A percentile compares a stretch with the other conserved stretches of the same genome.
These are phyloP conservation scores for Tephrocybe sp. DNA, from an alignment of 768 basidiomycete species.

Conservation along the genomic window DNA sequence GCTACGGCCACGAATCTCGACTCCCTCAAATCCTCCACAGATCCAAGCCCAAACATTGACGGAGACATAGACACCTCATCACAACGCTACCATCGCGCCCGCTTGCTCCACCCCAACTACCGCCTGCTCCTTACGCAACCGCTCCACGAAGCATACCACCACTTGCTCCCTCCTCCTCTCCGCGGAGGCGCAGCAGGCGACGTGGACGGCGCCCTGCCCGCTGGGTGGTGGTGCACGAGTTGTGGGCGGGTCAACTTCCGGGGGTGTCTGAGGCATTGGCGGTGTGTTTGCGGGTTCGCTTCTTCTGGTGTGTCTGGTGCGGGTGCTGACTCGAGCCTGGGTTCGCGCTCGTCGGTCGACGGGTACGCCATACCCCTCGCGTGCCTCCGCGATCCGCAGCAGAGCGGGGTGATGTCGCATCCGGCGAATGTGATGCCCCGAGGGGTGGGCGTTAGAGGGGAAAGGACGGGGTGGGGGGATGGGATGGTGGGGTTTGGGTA, in stretches of 20 bases:
- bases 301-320: too few species aligned
- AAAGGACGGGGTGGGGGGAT: slow-evolving; percentile 23
- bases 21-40: neutral
- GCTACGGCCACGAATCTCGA: too few species aligned
- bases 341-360: too few species aligned
- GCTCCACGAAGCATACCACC: slow-evolving; percentile 5
- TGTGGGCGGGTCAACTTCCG: slow-evolving; percentile 54
- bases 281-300: slow-evolving; percentile 39
- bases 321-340: too few species aligned
- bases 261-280: slow-evolving; percentile 42
- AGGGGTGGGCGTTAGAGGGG: slow-evolving; percentile 11
- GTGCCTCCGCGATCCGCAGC: slow-evolving; percentile 35
- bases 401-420: slow-evolving; percentile 27
- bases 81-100: slow-evolving; percentile 18
- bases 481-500: slow-evolving; percentile 36
- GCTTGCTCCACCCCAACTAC: slow-evolving; percentile 20
- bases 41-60: neutral
- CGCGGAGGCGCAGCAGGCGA: slow-evolving; percentile 26
- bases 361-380: slow-evolving; percentile 29
- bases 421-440: slow-evolving; percentile 31
- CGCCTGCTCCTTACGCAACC: neutral
- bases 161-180: slow-evolving; percentile 22
- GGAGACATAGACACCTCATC: too few species aligned
- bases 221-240: slow-evolving; percentile 47
- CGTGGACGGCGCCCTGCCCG: slow-evolving; percentile 35